Conservation (phyloP, 352 stramenopile species). For the Phytophthora palmivora region DNA sequence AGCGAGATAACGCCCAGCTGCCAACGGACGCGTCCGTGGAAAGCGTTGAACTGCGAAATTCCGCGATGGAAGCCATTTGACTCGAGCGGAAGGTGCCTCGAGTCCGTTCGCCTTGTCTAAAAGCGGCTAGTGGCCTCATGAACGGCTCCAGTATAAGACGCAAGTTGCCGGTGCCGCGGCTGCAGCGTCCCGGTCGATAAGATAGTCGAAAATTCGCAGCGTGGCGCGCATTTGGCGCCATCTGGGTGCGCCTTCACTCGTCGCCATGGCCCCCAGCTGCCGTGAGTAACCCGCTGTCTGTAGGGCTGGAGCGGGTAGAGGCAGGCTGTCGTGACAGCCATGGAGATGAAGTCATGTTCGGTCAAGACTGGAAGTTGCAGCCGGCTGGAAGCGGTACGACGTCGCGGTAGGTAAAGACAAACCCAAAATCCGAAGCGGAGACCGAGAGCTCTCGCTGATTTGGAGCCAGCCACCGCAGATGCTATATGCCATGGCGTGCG, state of each 20-base stretch:
- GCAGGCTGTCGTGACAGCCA: conserved; percentile 17
- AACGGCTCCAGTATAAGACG: conserved; percentile 29
- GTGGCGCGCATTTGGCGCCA: conserved; percentile 25
- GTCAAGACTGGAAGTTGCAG: conserved; percentile 16
- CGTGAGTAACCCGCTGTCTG: conserved; percentile 40
- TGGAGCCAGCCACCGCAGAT: conserved; percentile 31
- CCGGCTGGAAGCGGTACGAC: conserved; percentile 23
- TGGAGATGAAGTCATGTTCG: conserved; percentile 3
- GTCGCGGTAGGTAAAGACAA: conserved; percentile 36
- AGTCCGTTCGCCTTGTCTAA: conserved; percentile 22
- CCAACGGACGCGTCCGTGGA: conserved; percentile 31
- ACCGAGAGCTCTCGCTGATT: conserved; percentile 37
- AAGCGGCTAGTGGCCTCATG: conserved; percentile 8
- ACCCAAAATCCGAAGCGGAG: conserved; percentile 26
- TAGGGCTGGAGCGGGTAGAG: conserved; percentile 22
- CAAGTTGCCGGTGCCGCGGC: conserved; percentile 15
- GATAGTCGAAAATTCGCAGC: conserved; percentile 14
- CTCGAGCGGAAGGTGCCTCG: neutral
- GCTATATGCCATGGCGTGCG: conserved; percentile 39
- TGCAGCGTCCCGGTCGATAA: conserved; percentile 16
- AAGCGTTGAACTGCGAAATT: conserved; percentile 28
- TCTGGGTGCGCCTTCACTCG: conserved; percentile 14
- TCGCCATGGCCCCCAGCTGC: conserved; percentile 16
- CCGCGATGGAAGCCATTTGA: conserved; percentile 31
- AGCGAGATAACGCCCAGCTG: conserved; percentile 37